Evolutionary conservation across 1,284 basidiomycete species (phyloP), one percentile per base, ranked within the genome.

Genomic region (Ustilago xerochloae): DNA sequence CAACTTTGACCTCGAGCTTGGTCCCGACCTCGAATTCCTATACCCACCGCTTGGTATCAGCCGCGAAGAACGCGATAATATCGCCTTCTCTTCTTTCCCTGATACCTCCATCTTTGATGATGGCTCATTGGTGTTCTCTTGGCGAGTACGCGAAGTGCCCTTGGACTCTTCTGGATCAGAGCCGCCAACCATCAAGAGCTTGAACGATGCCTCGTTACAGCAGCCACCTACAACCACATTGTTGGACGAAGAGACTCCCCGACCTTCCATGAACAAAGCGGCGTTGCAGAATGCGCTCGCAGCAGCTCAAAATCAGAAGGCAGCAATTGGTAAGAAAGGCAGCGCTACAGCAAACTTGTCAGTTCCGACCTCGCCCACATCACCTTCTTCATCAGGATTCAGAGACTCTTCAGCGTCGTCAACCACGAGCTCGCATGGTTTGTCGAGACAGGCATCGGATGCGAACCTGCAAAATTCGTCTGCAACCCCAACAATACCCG

Each of bases 41-140:
- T 92, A 89, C 81, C 93, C 89, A 48, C 88, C 87, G 6, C 86
- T 89, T 26, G 87, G 85, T 71, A 86, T 96, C 63, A 89, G 87
- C 52, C 88, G 87, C 71, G 87, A 86, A 38, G 93, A 91, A 85
- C 88, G 87, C 67, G 92, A 92, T 75, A 97, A 95, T 80, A 91
- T 97, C 36, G 93, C 94, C 6, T 98, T 98, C 85, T 94, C 93
- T 0, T 90, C 93, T 0, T 94, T 99, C 80, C 96, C 96, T 0
- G 95, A 97, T 80, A 94, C 93, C 10, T 75, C 82, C 6, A 84
- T 84, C 45, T 84, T 83, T 43, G 79, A 80, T 30, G 74, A 80
- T 47, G 82, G 82, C 29, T 74, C 51, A 22, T 63, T 73, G 33
- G 77, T 75, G 47, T 83, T 81, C 45, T 84, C 77, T 2, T 84